phyloP scores from a whole-genome alignment of 225 moss, liverwort and hornwort species.

The Bryum argenteum region DNA sequence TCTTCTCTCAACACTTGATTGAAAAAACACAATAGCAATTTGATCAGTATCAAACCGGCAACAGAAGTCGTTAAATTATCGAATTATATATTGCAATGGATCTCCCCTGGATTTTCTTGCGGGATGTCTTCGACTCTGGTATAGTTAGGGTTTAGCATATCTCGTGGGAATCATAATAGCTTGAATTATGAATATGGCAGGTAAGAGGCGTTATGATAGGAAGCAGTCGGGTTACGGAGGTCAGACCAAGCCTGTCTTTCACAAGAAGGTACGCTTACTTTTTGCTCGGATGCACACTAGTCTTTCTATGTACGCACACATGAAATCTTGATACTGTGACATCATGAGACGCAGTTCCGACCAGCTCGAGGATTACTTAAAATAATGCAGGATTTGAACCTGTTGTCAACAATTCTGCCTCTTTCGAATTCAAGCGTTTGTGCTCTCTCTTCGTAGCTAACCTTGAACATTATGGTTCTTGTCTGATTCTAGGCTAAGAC shows the following conservation, averaged over 20 bases:
- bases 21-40: background rate
- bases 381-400: background rate
- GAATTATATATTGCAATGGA: background rate
- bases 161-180: too few relatives aligned
- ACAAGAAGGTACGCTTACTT: slow-evolving; percentile 70
- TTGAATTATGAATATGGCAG: slow-evolving; percentile 24
- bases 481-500: slow-evolving; percentile 69
- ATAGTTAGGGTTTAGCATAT: slow-evolving; percentile 1
- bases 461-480: background rate
- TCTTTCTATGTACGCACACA: background rate
- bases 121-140: background rate
- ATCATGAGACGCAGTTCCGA: background rate
- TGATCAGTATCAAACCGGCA: background rate
- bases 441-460: background rate
- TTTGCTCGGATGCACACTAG: background rate
- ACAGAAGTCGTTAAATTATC: background rate
- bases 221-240: slow-evolving; percentile 97
- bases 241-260: slow-evolving; percentile 97
- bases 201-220: slow-evolving; percentile 93
- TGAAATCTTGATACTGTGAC: background rate
- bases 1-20: background rate
- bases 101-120: too few relatives aligned
- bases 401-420: background rate
- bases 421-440: too few relatives aligned
- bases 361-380: background rate